Percentiles rank a stretch among this genome's conserved stretches.
Conservation (phyloP, 345 rosid genomes). For the Clarkia xantiana region DNA sequence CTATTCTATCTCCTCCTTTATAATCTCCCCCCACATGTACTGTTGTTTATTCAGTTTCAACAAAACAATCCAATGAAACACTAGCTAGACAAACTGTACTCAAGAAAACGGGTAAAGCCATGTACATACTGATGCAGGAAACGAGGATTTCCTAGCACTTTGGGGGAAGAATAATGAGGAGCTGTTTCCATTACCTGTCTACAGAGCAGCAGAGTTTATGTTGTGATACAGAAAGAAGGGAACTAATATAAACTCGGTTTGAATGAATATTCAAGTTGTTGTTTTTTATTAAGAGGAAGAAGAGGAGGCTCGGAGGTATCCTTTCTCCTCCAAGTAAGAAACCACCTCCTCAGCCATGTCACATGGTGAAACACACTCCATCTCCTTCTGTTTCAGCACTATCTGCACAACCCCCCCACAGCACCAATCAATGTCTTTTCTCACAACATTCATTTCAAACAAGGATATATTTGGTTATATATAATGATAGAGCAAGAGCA, state of each 20-base stretch:
- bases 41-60: not conserved
- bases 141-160: constrained; percentile 14
- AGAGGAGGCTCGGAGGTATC: constrained; percentile 28
- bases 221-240: not conserved
- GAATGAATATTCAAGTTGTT: constrained; percentile 7
- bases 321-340: constrained; percentile 50
- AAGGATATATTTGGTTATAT: too few species aligned
- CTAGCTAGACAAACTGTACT: not conserved
- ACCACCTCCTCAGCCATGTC: constrained; percentile 59
- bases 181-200: not conserved
- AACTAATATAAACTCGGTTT: not conserved
- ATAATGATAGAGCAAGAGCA: too few species aligned
- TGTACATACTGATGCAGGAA: constrained; percentile 13
- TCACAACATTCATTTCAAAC: not conserved
- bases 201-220: too few species aligned
- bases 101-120: not conserved
- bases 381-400: constrained; percentile 26
- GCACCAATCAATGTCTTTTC: not conserved
- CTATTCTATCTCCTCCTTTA: too few species aligned
- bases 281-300: too few species aligned
- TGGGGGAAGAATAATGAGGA: not conserved
- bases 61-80: not conserved
- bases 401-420: constrained; percentile 32
- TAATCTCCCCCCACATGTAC: too few species aligned
- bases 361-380: constrained; percentile 25